phyloP scores from a whole-genome alignment of 768 basidiomycete species.

The Fibroporia radiculosa region DNA sequence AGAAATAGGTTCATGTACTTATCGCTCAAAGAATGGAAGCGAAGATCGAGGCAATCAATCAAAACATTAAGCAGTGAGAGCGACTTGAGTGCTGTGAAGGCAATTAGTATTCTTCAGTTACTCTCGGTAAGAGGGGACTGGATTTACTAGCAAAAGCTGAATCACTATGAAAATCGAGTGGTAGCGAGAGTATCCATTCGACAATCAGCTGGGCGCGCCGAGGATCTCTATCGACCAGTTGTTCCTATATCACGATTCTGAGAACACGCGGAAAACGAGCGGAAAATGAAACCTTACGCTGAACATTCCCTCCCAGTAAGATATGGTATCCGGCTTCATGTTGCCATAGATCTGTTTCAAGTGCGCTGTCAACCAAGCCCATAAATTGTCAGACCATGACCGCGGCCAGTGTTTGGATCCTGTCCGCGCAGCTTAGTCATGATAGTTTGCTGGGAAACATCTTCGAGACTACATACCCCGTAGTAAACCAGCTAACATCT shows the following conservation, averaged over 20 bases:
- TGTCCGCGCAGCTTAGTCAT: conserved; percentile 18
- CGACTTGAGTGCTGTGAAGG: conserved; percentile 61
- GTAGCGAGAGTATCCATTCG: conserved; percentile 68
- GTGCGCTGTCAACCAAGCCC: conserved; percentile 62
- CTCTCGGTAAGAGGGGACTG: neutral
- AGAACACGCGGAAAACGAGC: neutral
- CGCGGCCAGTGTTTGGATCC: conserved; percentile 83
- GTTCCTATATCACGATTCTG: conserved; percentile 14
- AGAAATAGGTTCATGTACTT: conserved; percentile 66
- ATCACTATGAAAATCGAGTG: conserved; percentile 75
- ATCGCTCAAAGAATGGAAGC: conserved; percentile 61
- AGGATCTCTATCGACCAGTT: conserved; percentile 67
- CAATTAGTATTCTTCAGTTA: neutral
- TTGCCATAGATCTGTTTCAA: conserved; percentile 59
- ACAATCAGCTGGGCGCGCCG: conserved; percentile 66
- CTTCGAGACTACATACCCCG: conserved; percentile 48
- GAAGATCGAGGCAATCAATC: conserved; percentile 55
- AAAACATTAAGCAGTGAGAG: conserved; percentile 59
- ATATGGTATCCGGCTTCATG: conserved; percentile 80
- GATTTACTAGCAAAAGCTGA: conserved; percentile 80
- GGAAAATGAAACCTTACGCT: conserved; percentile 30
- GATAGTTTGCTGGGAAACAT: neutral
- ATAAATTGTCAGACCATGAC: conserved; percentile 43
- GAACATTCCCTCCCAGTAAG: conserved; percentile 67
- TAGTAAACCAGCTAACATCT: conserved; percentile 64